phyloP scores from a whole-genome alignment of 1,284 basidiomycete genomes.

The Rhodotorula sp. region DNA sequence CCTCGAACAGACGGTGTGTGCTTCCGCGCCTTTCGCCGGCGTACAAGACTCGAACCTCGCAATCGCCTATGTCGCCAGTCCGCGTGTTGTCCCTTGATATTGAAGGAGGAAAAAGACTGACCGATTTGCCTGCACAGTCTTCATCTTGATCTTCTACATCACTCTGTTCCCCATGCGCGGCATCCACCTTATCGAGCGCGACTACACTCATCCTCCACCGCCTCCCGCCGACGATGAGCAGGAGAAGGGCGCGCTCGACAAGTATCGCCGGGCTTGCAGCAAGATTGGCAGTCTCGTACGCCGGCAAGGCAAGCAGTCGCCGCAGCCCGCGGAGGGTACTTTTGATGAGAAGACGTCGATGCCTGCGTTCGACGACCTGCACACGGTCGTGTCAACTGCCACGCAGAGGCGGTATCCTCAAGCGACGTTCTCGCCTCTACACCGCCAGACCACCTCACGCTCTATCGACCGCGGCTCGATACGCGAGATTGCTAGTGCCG shows the following conservation, averaged over 20 bases:
- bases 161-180: conserved; percentile 24
- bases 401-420: not conserved
- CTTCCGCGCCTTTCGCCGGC: conserved; percentile 23
- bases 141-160: conserved; percentile 50
- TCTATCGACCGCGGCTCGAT: conserved; percentile 12
- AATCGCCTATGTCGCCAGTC: conserved; percentile 55
- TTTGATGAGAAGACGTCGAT: not conserved
- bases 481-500: conserved; percentile 11
- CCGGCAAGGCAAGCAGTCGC: not conserved
- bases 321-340: not conserved
- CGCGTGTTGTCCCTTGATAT: not conserved
- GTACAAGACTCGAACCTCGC: conserved; percentile 45
- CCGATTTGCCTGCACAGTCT: conserved; percentile 29
- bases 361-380: not conserved
- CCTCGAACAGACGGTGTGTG: conserved; percentile 25
- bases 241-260: not conserved
- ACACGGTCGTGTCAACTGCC: not conserved
- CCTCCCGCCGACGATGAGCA: not conserved
- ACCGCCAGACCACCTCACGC: conserved; percentile 12
- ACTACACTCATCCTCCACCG: conserved; percentile 24
- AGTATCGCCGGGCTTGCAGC: not conserved
- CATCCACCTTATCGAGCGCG: conserved; percentile 14
- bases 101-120: too few relatives aligned
- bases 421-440: conserved; percentile 4
- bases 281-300: not conserved